phyloP scores from a whole-genome alignment of 768 basidiomycete genomes.

The Boletus insuetus region DNA sequence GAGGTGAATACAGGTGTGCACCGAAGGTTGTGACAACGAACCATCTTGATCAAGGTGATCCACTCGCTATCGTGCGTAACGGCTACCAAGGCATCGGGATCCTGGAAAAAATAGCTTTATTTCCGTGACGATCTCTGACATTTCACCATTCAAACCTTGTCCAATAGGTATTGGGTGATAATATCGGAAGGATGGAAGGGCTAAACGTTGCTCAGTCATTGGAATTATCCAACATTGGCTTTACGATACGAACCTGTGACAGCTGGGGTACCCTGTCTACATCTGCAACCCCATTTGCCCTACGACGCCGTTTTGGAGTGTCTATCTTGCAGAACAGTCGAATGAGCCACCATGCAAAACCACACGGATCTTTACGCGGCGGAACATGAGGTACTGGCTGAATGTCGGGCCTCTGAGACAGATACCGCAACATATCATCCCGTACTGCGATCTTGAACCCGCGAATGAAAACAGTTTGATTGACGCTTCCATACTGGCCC shows the following conservation, averaged over 20 bases:
- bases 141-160: background rate
- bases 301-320: background rate
- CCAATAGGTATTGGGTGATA: constrained; percentile 2
- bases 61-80: constrained; percentile 10
- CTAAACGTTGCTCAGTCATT: background rate
- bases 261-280: background rate
- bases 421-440: background rate
- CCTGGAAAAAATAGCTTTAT: background rate
- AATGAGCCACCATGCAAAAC: background rate
- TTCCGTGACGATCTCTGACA: background rate
- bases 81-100: background rate
- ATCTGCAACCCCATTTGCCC: background rate
- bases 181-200: constrained; percentile 10
- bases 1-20: background rate
- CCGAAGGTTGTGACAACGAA: background rate
- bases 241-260: constrained; percentile 1
- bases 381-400: background rate
- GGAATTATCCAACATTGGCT: too few relatives aligned
- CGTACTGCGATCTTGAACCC: constrained; percentile 16
- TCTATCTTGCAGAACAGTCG: background rate
- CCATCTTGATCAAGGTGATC: constrained; percentile 1
- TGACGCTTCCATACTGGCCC: background rate
- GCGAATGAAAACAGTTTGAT: constrained; percentile 17
- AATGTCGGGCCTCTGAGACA: background rate
- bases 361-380: background rate